Evolutionary conservation across 192 early-diverging fungal genomes (phyloP), one percentile per base, ranked within the genome.

Genomic region (Anaeromyces robustus): DNA sequence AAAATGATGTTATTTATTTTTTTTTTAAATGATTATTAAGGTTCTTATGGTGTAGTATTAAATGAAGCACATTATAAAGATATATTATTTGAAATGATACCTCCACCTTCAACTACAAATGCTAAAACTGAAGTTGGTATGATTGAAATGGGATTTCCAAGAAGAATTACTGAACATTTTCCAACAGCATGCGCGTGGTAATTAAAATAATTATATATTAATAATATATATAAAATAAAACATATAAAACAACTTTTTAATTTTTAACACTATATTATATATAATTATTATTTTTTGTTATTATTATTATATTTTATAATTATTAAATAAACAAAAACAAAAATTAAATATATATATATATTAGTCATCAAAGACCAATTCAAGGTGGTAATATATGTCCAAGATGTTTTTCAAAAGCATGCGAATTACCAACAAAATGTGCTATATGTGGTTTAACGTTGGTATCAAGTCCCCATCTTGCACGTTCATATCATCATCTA

Each of bases 81-180:
- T 34, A 78, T 94, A 22, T 77, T 99, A 18, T 93, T 96, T 81
- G 94, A 94, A 81, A 86, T 88, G 29, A 90, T 99, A 26, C 94
- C 96, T 68, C 97, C 97, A n/a, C 95, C 96, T 5, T 82, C 90
- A 13, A 87, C 86, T 28, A 88, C 92, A 6, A 93, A 92, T 82
- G 52, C 52, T 4, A 68, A 68, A 68, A 68, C 52, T 2, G 52
- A 68, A 68, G 52, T 68, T 68, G 52, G 52, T 68, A 82, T 96
- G 43, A 93, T 98, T 28, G 90, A 89, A 77, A 99, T 99, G 97
- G 97, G 97, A 37, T 99, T 99, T 79, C 95, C 97, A 1, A 84
- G 82, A 22, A 87, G 86, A 17, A 85, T 86, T 12, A 86, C 84
- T 77, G 87, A 89, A 30, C 80, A 82, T 78, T 82, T 84, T 29